Conservation (phyloP, 176 grass and related monocot genomes). For the Cymbopogon citratus region DNA sequence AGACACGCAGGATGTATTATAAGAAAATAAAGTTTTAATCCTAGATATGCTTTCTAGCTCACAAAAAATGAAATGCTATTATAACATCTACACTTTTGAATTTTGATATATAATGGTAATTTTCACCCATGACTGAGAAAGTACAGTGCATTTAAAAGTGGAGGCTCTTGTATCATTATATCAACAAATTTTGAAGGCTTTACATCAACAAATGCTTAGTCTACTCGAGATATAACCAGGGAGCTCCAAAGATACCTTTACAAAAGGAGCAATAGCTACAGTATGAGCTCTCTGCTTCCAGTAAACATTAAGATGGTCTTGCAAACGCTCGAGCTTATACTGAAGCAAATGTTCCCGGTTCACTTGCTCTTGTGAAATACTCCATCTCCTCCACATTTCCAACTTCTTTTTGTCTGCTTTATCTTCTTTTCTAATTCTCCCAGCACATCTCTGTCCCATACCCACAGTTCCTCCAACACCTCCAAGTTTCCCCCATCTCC, state of each 20-base stretch:
- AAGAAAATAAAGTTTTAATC: neutral
- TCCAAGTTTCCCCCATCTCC: too few relatives aligned
- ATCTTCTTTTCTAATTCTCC: too few relatives aligned
- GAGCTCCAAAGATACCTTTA: conserved; percentile 56
- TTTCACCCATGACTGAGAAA: neutral
- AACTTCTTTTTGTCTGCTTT: too few relatives aligned
- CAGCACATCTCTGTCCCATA: too few relatives aligned
- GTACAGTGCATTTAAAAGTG: neutral
- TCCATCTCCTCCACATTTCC: too few relatives aligned
- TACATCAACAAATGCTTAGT: neutral
- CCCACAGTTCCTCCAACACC: too few relatives aligned
- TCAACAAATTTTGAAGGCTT: neutral
- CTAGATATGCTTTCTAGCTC: neutral
- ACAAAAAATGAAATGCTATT: neutral
- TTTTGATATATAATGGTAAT: neutral
- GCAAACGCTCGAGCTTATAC: too few relatives aligned
- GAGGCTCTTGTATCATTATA: neutral
- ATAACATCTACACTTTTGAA: neutral
- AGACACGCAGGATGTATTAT: neutral
- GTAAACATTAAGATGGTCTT: too few relatives aligned
- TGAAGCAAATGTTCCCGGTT: too few relatives aligned
- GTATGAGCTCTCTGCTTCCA: conserved; percentile 23
- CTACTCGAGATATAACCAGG: neutral
- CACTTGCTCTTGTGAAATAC: too few relatives aligned
- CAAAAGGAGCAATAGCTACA: conserved; percentile 41